Conservation (phyloP, 371 early-diverging fungal genomes). For the Zychaea mexicana region DNA sequence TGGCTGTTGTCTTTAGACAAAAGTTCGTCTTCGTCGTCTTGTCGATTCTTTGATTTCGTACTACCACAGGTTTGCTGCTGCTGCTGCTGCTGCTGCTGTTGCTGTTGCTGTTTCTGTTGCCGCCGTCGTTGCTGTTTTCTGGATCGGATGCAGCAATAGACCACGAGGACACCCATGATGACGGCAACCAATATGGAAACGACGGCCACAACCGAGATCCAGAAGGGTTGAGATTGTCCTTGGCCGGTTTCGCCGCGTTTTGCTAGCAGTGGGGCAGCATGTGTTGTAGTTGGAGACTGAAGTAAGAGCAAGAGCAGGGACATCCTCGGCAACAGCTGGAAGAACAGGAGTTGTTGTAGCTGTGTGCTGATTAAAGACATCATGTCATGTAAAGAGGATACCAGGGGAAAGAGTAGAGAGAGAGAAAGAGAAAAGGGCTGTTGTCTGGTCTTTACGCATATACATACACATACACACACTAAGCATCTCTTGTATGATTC, state of each 20-base stretch:
- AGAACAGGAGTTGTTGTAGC: too few species aligned
- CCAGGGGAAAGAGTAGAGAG: too few species aligned
- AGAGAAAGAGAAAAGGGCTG: too few species aligned
- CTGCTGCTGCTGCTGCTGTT: neutral
- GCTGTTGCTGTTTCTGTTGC: neutral
- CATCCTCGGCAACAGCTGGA: too few species aligned
- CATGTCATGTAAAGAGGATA: too few species aligned
- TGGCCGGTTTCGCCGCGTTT: neutral
- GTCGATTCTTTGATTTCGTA: neutral
- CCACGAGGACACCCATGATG: neutral
- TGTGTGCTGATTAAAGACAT: too few species aligned
- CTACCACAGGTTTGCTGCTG: neutral
- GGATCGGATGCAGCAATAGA: neutral
- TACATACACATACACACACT: too few species aligned
- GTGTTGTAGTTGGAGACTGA: neutral
- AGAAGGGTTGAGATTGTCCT: slow-evolving; percentile 17
- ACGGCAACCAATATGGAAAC: neutral
- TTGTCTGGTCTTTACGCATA: too few species aligned
- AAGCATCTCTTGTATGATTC: too few species aligned
- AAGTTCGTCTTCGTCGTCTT: neutral
- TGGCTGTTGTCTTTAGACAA: neutral
- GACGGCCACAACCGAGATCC: slow-evolving; percentile 13
- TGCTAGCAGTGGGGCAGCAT: neutral
- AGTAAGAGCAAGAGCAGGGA: too few species aligned
- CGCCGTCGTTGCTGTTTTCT: neutral